Percentiles rank a stretch among this genome's conserved stretches.
Conservation (phyloP, 768 basidiomycete species). For the Suillus subaureus region DNA sequence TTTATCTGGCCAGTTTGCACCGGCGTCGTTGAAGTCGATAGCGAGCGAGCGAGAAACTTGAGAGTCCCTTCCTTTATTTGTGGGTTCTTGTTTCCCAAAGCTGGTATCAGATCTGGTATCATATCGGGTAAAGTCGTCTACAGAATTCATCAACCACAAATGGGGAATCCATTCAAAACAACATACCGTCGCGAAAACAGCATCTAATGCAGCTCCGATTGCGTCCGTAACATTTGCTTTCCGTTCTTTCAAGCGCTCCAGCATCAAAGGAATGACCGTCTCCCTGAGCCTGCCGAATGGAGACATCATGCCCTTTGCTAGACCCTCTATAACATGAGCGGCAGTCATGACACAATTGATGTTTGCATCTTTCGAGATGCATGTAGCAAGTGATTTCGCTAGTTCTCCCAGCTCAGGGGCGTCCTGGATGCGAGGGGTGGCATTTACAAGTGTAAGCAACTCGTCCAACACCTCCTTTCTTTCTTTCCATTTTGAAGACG, state of each 20-base stretch:
- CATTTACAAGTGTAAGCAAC: conserved; percentile 65
- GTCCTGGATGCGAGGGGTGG: conserved; percentile 79
- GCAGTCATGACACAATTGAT: conserved; percentile 93
- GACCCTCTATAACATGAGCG: conserved; percentile 78
- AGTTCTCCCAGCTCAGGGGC: conserved; percentile 77
- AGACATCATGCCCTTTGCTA: conserved; percentile 80
- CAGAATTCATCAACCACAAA: conserved; percentile 13
- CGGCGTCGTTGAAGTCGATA: conserved; percentile 69
- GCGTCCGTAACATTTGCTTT: conserved; percentile 90
- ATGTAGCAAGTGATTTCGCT: conserved; percentile 71
- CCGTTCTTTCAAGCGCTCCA: conserved; percentile 92
- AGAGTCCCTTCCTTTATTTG: conserved; percentile 94
- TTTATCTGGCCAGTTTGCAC: conserved; percentile 80
- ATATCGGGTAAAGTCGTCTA: conserved; percentile 83
- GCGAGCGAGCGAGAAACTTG: conserved; percentile 81
- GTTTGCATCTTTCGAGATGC: conserved; percentile 89
- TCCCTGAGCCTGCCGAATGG: conserved; percentile 78
- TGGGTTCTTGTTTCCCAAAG: conserved; percentile 89
- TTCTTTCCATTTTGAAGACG: conserved; percentile 98
- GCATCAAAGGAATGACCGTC: conserved; percentile 69
- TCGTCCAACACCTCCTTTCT: conserved; percentile 91
- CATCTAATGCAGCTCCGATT: conserved; percentile 86
- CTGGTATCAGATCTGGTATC: conserved; percentile 76
- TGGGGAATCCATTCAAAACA: conserved; percentile 9
- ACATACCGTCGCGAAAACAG: conserved; percentile 80